These are phyloP conservation scores for Saccharomycopsis hybrid DNA, from an alignment of 1,139 yeast genomes.

Conservation along the genomic window DNA sequence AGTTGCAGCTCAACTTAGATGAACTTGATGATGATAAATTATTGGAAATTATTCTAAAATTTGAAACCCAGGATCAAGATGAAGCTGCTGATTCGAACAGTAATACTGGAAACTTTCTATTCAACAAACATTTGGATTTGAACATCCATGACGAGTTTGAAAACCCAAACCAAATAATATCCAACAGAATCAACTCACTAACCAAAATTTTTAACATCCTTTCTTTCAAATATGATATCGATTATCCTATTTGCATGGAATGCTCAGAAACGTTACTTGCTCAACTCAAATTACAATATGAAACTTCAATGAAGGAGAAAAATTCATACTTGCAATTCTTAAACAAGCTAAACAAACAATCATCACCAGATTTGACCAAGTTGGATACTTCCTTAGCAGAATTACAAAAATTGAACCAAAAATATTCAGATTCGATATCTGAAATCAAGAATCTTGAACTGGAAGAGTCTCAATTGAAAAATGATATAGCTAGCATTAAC, in stretches of 20 bases:
- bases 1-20: slow-evolving; percentile 21
- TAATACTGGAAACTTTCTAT: neutral
- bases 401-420: slow-evolving; percentile 22
- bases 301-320: slow-evolving; percentile 69
- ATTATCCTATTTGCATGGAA: slow-evolving; percentile 82
- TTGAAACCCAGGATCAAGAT: neutral
- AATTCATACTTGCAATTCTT: slow-evolving; percentile 72
- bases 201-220: slow-evolving; percentile 61
- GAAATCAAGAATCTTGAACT: slow-evolving; percentile 27
- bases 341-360: slow-evolving; percentile 57
- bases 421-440: slow-evolving; percentile 20
- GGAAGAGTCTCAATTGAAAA: slow-evolving; percentile 34
- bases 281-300: slow-evolving; percentile 66
- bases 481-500: slow-evolving; percentile 32
- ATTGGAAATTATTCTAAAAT: slow-evolving; percentile 2
- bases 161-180: slow-evolving; percentile 4
- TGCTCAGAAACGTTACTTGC: slow-evolving; percentile 66
- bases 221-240: slow-evolving; percentile 69
- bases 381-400: slow-evolving; percentile 33
- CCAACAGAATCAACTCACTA: slow-evolving; percentile 34
- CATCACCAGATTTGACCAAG: slow-evolving; percentile 38
- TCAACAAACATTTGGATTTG: neutral
- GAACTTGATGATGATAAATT: slow-evolving; percentile 11
- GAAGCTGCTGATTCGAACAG: neutral
- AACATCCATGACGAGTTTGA: slow-evolving; percentile 2